Evolutionary conservation across 805 yeast species (phyloP).

Genomic region (Cyberlindnera misumaiensis): DNA sequence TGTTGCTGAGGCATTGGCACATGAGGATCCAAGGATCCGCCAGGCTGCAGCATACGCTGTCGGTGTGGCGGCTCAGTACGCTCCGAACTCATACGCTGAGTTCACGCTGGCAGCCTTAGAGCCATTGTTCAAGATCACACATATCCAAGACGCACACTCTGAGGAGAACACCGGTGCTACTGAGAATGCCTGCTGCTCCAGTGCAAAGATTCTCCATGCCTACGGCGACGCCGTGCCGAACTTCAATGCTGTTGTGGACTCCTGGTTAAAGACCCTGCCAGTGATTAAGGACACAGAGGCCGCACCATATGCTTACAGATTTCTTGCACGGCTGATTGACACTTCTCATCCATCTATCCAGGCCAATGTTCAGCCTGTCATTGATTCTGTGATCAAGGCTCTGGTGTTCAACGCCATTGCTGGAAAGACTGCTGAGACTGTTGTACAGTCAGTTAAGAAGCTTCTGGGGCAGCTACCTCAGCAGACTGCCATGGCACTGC

Average conservation of each 20-base stretch:
- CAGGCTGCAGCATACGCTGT: conserved; percentile 83
- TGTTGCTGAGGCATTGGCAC: conserved; percentile 59
- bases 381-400: conserved; percentile 70
- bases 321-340: conserved; percentile 65
- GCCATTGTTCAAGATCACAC: conserved; percentile 63
- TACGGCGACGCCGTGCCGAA: conserved; percentile 56
- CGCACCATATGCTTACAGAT: conserved; percentile 76
- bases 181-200: conserved; percentile 75
- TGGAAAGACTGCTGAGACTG: conserved; percentile 66
- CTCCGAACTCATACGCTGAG: conserved; percentile 57
- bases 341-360: conserved; percentile 54
- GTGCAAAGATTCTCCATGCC: conserved; percentile 73
- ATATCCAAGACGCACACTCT: conserved; percentile 75
- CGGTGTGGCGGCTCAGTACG: conserved; percentile 81
- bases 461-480: conserved; percentile 62
- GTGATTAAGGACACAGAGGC: conserved; percentile 80
- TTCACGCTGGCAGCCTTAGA: conserved; percentile 66
- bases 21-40: conserved; percentile 65
- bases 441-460: conserved; percentile 55
- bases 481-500: conserved; percentile 55
- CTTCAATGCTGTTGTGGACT: conserved; percentile 53
- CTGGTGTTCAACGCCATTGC: conserved; percentile 56
- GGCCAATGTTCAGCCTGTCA: conserved; percentile 48
- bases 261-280: conserved; percentile 82
- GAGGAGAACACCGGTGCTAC: conserved; percentile 84